Evolutionary conservation across 2,329 filamentous ascomycete genomes (phyloP), one percentile per base, ranked within the genome.

Genomic region (Chrysosporium keratinophilum): DNA sequence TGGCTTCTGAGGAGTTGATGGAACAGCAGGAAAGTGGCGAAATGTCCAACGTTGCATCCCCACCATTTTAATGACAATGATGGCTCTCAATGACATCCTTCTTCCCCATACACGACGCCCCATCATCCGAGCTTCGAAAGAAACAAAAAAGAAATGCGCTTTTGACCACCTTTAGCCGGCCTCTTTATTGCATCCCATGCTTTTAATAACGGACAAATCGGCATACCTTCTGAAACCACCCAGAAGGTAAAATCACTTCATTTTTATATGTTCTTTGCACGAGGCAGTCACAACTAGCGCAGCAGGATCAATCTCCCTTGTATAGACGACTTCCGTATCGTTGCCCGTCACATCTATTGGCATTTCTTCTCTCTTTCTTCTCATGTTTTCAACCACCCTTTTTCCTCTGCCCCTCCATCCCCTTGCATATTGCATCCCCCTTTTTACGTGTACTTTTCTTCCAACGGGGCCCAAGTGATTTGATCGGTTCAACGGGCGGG

Each of bases 1-100:
- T 87, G 50, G 83, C 83, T 49, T 80, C 83, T 54, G 89, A 95
- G 70, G 88, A 94, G 69, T 76, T 95, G 62, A 87, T 93, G 78
- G 85, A 90, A 71, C 85, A 89, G 73, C 85, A 89, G 71, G 85
- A 88, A 69, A 71, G 65, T 60, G 66, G 69, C 45, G 71, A 72
- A 45, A 61, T 71, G 51, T 64, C 69, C 56, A 69, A 69, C 59
- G 69, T 72, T 61, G 63, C 74, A 56, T 69, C 71, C 56, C 75
- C 76, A 57, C 76, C 76, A 50, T 75, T 76, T 65, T 76, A 75
- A 69, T 58, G 40, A 28, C 40, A 42, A 23, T 19, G 37, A 41
- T 45, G 15, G 23, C 10, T 12, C 10, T 35, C 40, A 7, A 51
- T 37, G 40, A 43, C 40, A 35, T 11, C 31, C 15, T 42, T 37